Conservation (phyloP, 2,329 filamentous ascomycete species). For the Mollisiaceae sp. region DNA sequence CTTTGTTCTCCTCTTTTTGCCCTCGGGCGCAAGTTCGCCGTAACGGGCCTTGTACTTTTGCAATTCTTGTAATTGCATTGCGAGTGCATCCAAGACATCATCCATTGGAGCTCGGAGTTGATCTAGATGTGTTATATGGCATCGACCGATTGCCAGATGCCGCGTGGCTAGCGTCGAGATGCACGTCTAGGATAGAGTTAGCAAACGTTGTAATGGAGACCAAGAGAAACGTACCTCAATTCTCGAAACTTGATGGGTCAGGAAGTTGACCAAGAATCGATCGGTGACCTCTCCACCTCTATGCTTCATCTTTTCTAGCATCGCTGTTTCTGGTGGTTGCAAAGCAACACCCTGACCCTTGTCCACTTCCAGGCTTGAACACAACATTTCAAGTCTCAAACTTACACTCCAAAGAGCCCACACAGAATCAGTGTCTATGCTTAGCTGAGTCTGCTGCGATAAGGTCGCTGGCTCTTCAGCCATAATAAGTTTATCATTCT, state of each 20-base stretch:
- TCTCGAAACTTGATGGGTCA: slow-evolving; percentile 93
- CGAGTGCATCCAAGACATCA: slow-evolving; percentile 68
- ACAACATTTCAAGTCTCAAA: slow-evolving; percentile 89
- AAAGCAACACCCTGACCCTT: slow-evolving; percentile 59
- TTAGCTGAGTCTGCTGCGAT: slow-evolving; percentile 68
- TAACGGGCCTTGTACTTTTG: slow-evolving; percentile 57
- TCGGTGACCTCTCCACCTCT: slow-evolving; percentile 87
- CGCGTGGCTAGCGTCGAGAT: slow-evolving; percentile 79
- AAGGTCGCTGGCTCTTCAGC: slow-evolving; percentile 59
- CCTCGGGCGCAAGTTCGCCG: slow-evolving; percentile 30
- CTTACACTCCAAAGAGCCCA: slow-evolving; percentile 92
- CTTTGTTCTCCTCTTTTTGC: slow-evolving; percentile 11
- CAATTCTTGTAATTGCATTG: slow-evolving; percentile 66
- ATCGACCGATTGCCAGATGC: slow-evolving; percentile 76
- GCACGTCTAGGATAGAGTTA: slow-evolving; percentile 65
- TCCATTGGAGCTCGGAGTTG: slow-evolving; percentile 80
- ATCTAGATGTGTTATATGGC: slow-evolving; percentile 64
- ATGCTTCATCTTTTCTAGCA: slow-evolving; percentile 76
- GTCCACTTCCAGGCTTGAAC: slow-evolving; percentile 80
- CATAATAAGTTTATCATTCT: slow-evolving; percentile 49
- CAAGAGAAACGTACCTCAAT: slow-evolving; percentile 75
- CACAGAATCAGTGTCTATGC: slow-evolving; percentile 75
- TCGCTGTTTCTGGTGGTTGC: slow-evolving; percentile 79
- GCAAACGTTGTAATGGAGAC: slow-evolving; percentile 24
- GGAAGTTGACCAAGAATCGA: slow-evolving; percentile 82